phyloP scores from a whole-genome alignment of 169 alveolate genomes.

The Blepharisma undulans region DNA sequence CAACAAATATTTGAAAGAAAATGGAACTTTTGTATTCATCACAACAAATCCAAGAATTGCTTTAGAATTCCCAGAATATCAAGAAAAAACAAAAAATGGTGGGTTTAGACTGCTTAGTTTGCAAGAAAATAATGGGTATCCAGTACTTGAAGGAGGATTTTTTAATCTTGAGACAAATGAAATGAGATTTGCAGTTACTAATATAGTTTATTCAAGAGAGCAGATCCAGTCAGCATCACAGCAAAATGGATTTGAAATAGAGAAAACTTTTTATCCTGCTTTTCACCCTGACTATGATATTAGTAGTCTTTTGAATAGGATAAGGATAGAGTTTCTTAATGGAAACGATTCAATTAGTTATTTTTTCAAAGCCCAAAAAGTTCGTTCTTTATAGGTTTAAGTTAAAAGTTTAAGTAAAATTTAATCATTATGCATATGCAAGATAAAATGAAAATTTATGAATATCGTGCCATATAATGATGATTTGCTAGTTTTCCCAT shows the following conservation, averaged over 20 bases:
- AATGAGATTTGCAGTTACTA: not conserved
- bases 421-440: too few species aligned
- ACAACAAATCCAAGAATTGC: not conserved
- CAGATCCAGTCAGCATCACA: not conserved
- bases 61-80: not conserved
- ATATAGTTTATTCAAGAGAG: not conserved
- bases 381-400: not conserved
- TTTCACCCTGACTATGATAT: not conserved
- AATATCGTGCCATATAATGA: too few species aligned
- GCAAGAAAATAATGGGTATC: not conserved
- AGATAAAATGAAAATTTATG: too few species aligned
- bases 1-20: not conserved
- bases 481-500: too few species aligned
- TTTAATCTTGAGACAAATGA: not conserved
- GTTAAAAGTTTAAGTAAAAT: not conserved
- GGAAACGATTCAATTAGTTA: not conserved
- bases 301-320: not conserved
- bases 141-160: not conserved
- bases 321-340: not conserved
- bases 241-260: not conserved
- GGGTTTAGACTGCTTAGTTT: not conserved
- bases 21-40: not conserved
- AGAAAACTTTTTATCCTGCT: not conserved
- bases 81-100: not conserved
- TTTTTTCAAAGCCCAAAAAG: not conserved